Evolutionary conservation across 2,329 filamentous ascomycete species (phyloP).

Genomic region (Monosporascus sp.): DNA sequence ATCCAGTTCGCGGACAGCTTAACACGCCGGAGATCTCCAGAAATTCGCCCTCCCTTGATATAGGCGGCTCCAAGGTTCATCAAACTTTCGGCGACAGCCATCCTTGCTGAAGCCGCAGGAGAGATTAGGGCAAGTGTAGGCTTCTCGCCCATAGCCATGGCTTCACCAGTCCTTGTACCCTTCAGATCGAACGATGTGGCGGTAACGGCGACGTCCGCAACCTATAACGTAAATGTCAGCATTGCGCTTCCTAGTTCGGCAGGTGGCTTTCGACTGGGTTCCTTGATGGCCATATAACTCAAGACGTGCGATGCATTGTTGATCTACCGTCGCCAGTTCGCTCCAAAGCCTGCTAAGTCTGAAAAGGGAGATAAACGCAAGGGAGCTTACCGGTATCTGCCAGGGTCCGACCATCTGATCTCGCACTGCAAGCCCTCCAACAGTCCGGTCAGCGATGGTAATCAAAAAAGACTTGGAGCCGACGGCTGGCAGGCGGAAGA

Average conservation of each 20-base stretch:
- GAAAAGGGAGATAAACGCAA: too few relatives aligned
- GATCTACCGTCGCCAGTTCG: too few relatives aligned
- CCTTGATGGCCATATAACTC: too few relatives aligned
- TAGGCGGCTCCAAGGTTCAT: constrained; percentile 81
- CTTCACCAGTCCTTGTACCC: constrained; percentile 74
- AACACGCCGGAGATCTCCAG: constrained; percentile 70
- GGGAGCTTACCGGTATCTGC: constrained; percentile 65
- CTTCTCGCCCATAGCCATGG: constrained; percentile 65
- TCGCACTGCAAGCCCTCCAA: constrained; percentile 80
- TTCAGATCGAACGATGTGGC: constrained; percentile 66
- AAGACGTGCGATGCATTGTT: too few relatives aligned
- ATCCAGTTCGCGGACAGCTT: constrained; percentile 98
- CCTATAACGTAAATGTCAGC: too few relatives aligned
- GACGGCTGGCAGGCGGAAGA: constrained; percentile 80
- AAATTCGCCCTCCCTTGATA: constrained; percentile 32
- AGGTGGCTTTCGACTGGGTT: too few relatives aligned
- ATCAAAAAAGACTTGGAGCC: constrained; percentile 98
- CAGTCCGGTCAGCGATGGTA: constrained; percentile 88
- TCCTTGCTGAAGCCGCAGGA: constrained; percentile 82
- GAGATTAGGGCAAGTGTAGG: constrained; percentile 75
- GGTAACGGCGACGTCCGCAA: constrained; percentile 90
- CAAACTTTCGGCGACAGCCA: constrained; percentile 91
- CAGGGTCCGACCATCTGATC: constrained; percentile 97
- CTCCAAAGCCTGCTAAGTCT: too few relatives aligned
- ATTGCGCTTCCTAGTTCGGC: too few relatives aligned